These are phyloP conservation scores for Suillus americanus DNA, from an alignment of 768 basidiomycete species.

Conservation along the genomic window DNA sequence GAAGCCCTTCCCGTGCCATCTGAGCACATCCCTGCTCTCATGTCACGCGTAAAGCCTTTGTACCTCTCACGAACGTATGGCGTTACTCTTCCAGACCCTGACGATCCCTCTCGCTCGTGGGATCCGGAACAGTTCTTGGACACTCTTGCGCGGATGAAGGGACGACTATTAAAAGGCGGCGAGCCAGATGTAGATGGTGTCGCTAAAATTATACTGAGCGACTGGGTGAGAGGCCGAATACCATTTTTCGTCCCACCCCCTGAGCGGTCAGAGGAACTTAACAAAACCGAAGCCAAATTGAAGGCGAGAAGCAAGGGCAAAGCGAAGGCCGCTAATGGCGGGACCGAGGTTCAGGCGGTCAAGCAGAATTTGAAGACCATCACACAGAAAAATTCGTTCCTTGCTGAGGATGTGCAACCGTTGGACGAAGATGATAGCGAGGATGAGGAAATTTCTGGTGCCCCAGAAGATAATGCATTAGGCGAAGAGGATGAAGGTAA, in stretches of 20 bases:
- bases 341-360: slow-evolving; percentile 56
- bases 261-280: slow-evolving; percentile 71
- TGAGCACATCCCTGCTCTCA: slow-evolving; percentile 86
- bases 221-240: slow-evolving; percentile 97
- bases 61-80: slow-evolving; percentile 88
- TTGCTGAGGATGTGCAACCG: slow-evolving; percentile 78
- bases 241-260: slow-evolving; percentile 96
- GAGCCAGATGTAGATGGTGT: slow-evolving; percentile 92
- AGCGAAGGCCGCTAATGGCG: slow-evolving; percentile 33
- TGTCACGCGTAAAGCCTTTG: slow-evolving; percentile 89
- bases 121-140: slow-evolving; percentile 79
- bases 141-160: slow-evolving; percentile 85
- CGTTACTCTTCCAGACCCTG: slow-evolving; percentile 59
- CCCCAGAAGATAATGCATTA: not conserved
- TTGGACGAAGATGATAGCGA: slow-evolving; percentile 49
- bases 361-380: slow-evolving; percentile 86
- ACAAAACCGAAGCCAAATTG: slow-evolving; percentile 52
- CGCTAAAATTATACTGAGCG: slow-evolving; percentile 91
- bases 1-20: slow-evolving; percentile 92
- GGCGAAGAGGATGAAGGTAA: slow-evolving; percentile 33
- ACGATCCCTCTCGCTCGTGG: slow-evolving; percentile 56
- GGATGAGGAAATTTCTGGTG: slow-evolving; percentile 23
- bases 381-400: slow-evolving; percentile 84
- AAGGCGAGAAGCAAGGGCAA: slow-evolving; percentile 57
- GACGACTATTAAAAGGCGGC: slow-evolving; percentile 89